Conservation (phyloP, 805 yeast species). For the Lipomyces kockii region DNA sequence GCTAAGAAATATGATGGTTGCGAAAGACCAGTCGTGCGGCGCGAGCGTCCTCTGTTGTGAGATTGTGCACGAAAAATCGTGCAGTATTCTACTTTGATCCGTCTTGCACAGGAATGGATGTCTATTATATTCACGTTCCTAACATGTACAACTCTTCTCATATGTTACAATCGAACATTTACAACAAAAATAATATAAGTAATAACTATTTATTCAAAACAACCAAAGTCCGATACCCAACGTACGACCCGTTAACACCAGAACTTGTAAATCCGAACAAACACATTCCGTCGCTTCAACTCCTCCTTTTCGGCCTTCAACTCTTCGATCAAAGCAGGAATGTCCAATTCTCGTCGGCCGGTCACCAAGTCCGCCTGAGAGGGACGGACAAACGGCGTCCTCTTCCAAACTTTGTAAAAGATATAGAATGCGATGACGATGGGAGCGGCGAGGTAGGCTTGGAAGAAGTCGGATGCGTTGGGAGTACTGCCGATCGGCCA, state of each 20-base stretch:
- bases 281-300: conserved; percentile 53
- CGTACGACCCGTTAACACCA: conserved; percentile 53
- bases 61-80: no score
- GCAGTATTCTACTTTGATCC: no score
- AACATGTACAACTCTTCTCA: not conserved
- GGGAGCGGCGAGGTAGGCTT: conserved; percentile 57
- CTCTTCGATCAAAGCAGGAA: conserved; percentile 61
- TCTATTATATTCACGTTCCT: no score
- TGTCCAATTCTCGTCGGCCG: conserved; percentile 65
- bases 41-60: no score
- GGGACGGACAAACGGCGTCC: conserved; percentile 51
- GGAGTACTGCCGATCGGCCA: conserved; percentile 62
- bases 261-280: conserved; percentile 58
- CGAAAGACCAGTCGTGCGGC: no score
- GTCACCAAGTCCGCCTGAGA: conserved; percentile 62
- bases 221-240: not conserved
- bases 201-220: not conserved
- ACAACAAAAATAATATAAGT: no score
- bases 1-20: no score
- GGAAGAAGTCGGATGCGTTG: conserved; percentile 53
- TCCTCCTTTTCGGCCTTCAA: conserved; percentile 60
- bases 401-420: conserved; percentile 56
- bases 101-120: no score
- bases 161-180: not conserved
- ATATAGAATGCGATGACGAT: conserved; percentile 52